A percentile compares a stretch with the other conserved stretches of the same genome.
Evolutionary conservation across 805 yeast genomes (phyloP).

Genomic region (Yarrowia keelungensis): DNA sequence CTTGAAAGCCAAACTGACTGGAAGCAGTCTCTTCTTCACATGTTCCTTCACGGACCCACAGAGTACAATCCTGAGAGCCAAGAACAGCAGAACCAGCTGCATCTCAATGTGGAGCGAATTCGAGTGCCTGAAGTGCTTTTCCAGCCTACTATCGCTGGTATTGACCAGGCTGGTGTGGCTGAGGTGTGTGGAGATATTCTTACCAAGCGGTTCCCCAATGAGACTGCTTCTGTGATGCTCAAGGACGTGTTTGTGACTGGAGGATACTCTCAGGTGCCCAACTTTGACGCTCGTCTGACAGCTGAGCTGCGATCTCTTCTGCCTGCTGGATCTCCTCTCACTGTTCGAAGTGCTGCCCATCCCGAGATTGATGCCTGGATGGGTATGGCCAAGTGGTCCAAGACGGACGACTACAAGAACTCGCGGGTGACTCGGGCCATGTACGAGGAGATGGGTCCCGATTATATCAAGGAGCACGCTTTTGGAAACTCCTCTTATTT

Average conservation of each 20-base stretch:
- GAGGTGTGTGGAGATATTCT: slow-evolving; percentile 77
- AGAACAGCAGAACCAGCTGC: slow-evolving; percentile 90
- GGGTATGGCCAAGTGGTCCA: slow-evolving; percentile 88
- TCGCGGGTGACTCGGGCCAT: slow-evolving; percentile 70
- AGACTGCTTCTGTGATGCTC: slow-evolving; percentile 50
- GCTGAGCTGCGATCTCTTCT: slow-evolving; percentile 72
- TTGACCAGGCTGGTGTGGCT: slow-evolving; percentile 92
- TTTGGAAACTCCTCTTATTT: slow-evolving; percentile 61
- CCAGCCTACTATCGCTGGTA: slow-evolving; percentile 92
- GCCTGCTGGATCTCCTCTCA: slow-evolving; percentile 69
- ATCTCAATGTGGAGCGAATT: slow-evolving; percentile 87
- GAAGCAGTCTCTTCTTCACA: slow-evolving; percentile 78
- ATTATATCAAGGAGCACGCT: slow-evolving; percentile 84
- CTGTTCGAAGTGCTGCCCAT: slow-evolving; percentile 67
- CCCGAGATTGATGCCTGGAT: slow-evolving; percentile 88
- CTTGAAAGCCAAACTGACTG: slow-evolving; percentile 81
- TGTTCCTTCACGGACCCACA: slow-evolving; percentile 88
- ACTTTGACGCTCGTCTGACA: slow-evolving; percentile 70
- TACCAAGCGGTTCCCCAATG: slow-evolving; percentile 60
- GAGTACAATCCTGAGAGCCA: slow-evolving; percentile 81
- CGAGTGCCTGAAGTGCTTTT: slow-evolving; percentile 91
- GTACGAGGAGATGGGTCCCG: slow-evolving; percentile 88
- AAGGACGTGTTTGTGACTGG: slow-evolving; percentile 82
- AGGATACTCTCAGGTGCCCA: slow-evolving; percentile 72
- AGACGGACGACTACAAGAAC: slow-evolving; percentile 54